Base-by-base conservation (phyloP, 805 yeast genomes). In the Saturnispora kantuleensis region DNA sequence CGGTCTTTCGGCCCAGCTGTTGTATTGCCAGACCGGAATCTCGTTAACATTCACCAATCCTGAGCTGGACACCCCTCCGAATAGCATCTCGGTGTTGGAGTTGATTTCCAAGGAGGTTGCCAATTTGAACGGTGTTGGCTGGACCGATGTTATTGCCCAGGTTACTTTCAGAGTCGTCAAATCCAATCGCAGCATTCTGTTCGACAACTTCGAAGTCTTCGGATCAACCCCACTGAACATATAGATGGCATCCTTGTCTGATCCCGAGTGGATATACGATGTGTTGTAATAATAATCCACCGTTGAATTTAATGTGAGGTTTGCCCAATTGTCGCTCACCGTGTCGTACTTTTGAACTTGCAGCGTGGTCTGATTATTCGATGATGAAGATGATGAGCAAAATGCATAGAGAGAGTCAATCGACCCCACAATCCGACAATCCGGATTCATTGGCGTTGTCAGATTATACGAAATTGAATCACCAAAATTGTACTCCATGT, bases 41-140 rank as follows among this genome's bases (percentile, higher is more conserved):
- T 84, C 93, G 52, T 71, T 71, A 79, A 84, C 74, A 49, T 76
- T 73, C 31, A 83, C 73, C 87, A 89, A 83, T 0, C 87, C 87
- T 2, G 63, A 53, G 5, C 58, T 52, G 3, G 84, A 72, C 43
- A 67, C 67, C 3, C 95, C 94, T 0, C 93, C 94, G 35, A 84
- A 64, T 3, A 84, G 57, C 31, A 79, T 58, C 49, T 69, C 74
- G 3, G 73, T 64, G 43, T 64, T 69, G 9, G 75, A 69, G 29
- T 66, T 58, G 1, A 77, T 68, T 47, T 69, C 58, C 13, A 68
- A 18, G 31, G 60, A 66, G 0, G 75, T 58, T 0, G 81, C 75
- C 1, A 78, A 79, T 51, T 69, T 75, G 51, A 78, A 78, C 0
- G 74, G 63, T 12, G 72, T 70, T 9, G 85, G 84, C 39, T 73